Evolutionary conservation across 2,329 filamentous ascomycete species (phyloP), one percentile per base, ranked within the genome.

Genomic region (Cryoendolithus antarcticus): DNA sequence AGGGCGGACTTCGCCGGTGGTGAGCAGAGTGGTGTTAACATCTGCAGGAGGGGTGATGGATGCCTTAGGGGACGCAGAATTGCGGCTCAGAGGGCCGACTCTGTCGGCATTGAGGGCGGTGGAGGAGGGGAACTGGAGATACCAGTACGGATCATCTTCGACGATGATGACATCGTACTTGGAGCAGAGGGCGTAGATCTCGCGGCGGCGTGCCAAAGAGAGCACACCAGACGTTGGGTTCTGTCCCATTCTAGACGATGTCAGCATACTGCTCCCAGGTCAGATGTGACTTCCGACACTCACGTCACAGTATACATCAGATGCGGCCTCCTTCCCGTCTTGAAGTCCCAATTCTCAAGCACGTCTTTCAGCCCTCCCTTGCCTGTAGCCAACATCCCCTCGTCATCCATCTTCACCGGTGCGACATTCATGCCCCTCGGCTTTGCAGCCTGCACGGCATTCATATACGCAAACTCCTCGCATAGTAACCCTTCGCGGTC

Each of bases 141-240:
- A 89, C 84, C 86, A 95, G 65, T 95, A 95, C 5, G 88, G 89
- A 45, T 94, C 88, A 52, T 96, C 89, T 61, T 96, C 89, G 44
- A 15, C 30, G 12, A 6, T 94, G 53, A 95, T 74, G 46, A 95
- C 74, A 59, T 95, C 86, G 63, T 85, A 93, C 56, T 80, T 74
- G 57, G 77, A 77, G 62, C 83, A 91, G 9, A 95, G 58, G 11
- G 71, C 74, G 56, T 95, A 95, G 21, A 95, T 72, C 37, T 86
- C 77, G 51, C 75, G 81, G 40, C 84, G 75, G 31, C 89, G 77
- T 52, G 80, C 64, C 7, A 91, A 58, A 2, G 82, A 79, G 2
- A 93, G 67, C 2, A 83, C 77, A 27, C 81, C 78, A 24, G 82
- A 80, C 0, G 86, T 93, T 2, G 86, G 88, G 57, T 94, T 94